Base-by-base conservation (phyloP, 345 rosid species). In the Excoecaria agallocha region DNA sequence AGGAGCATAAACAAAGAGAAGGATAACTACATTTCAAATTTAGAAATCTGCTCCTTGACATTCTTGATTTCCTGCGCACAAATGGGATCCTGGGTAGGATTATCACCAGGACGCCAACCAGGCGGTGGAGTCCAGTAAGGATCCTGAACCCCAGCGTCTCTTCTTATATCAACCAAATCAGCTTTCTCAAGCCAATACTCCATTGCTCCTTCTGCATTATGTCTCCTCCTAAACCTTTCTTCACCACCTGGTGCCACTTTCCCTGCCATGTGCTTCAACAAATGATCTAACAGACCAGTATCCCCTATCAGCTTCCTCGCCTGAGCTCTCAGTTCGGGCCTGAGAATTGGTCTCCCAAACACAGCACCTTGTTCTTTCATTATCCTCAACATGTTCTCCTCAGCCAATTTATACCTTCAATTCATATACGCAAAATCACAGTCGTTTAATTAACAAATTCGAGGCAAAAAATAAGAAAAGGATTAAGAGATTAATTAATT, bases 121-220 rank as follows among this genome's bases (percentile, higher is more conserved):
- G 92, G 89, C 7, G 97, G 93, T 24, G 99, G 99, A 54, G 85
- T 90, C 99, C 97, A 93, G 78, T 90, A 93, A 74, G 97, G 94
- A 80, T 96, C 99, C 67, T 88, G 78, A 16, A 96, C 90, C 46
- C 98, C 98, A 52, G 92, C 98, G 63, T 88, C 86, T 81, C 81
- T 87, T 82, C 99, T 89, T 38, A 93, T 54, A 41, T 85, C 80
- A 74, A 84, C 76, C 82, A 96, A 80, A 71, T 91, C 86, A 70
- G 97, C 88, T 43, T 85, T 86, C 86, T 96, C 98, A 76, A 93
- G 64, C 96, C 97, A 96, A 71, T 96, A 93, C 86, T 93, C 98
- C 97, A 96, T 91, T 25, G 95, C 98, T 0, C 98, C 99, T 64
- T 93, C 92, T 2, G 97, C 89, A 69, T 93, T 96, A 78, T 96